Base-by-base conservation (phyloP, 2,329 filamentous ascomycete genomes). In the Claviceps sp. region DNA sequence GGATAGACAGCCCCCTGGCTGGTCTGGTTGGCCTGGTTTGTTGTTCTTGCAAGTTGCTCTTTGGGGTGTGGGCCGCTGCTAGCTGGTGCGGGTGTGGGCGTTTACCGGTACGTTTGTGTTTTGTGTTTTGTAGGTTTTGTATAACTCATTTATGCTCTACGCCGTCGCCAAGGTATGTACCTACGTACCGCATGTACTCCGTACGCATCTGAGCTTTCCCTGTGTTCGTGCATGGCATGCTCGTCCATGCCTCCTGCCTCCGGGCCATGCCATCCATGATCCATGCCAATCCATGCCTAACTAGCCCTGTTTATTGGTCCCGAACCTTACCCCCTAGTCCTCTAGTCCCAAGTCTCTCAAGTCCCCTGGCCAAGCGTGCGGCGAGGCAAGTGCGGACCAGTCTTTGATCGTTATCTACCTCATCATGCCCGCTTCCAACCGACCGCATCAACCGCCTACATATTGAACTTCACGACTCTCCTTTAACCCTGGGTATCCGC, bases 401-500 rank as follows among this genome's bases (percentile, higher is more conserved):
- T 47, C 44, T 51, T 34, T 34, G 47, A 44, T 52, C 50, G 55
- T 57, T 61, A 60, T 61, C 58, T 59, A 59, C 57, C 56, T 60
- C 56, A 55, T 53, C 50, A 52, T 57, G 56, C 60, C 60, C 59
- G 55, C 40, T 23, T 44, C 52, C 49, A 50, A 51, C 50, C 52
- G 53, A 52, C 46, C 36, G 34, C 52, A 42, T 43, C 54, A 48
- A 63, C 61, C 58, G 29, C 29, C 29, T 34, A 34, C 29, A 34
- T 34, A 34, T 61, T 57, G 55, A 45, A 59, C 59, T 62, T 66
- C 62, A 62, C 62, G 63, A 69, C 67, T 62, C 58, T 69, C 67
- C 66, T 69, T 69, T 64, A 57, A 57, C 60, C 53, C 51, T 45
- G 9, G 29, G 9, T 34, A 34, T 9, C 29, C 29, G 29, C 29